A percentile compares a stretch with the other conserved stretches of the same genome.
These are phyloP conservation scores for Xerocomellus dryophilus DNA, from an alignment of 768 basidiomycete species.

Conservation along the genomic window DNA sequence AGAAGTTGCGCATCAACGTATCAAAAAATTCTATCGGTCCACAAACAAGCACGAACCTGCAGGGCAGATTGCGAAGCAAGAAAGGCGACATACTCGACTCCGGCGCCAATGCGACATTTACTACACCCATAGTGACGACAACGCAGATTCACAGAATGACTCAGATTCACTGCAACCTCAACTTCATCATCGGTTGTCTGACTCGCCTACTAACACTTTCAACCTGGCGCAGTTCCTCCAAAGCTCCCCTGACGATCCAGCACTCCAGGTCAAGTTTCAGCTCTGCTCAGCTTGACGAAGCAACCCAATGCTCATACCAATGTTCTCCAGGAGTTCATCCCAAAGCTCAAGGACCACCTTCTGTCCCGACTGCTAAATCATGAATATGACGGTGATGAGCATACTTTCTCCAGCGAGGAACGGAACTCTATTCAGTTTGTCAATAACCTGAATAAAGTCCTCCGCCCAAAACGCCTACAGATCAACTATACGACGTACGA, in stretches of 20 bases:
- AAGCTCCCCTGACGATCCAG: not conserved
- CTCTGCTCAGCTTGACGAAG: too few relatives aligned
- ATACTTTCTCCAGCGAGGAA: not conserved
- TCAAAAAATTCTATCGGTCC: slow-evolving; percentile 29
- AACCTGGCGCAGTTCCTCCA: not conserved
- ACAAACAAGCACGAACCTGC: slow-evolving; percentile 21
- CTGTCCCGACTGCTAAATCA: not conserved
- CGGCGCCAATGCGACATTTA: not conserved
- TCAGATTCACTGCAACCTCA: not conserved
- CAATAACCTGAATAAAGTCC: too few relatives aligned
- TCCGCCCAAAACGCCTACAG: not conserved
- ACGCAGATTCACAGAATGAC: too few relatives aligned
- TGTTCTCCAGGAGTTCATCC: not conserved
- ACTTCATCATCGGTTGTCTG: not conserved
- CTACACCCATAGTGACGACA: too few relatives aligned
- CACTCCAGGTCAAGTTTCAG: not conserved
- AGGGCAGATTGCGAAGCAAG: slow-evolving; percentile 12
- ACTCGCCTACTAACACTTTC: not conserved
- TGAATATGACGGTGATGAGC: not conserved
- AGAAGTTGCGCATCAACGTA: slow-evolving; percentile 31
- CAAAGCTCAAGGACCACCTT: not conserved
- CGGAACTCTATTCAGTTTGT: too few relatives aligned
- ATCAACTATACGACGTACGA: not conserved
- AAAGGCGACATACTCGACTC: slow-evolving; percentile 4
- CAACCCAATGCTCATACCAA: not conserved